Evolutionary conservation across 495 filamentous ascomycete species (phyloP).

Genomic region (Chaetomium fimeti): DNA sequence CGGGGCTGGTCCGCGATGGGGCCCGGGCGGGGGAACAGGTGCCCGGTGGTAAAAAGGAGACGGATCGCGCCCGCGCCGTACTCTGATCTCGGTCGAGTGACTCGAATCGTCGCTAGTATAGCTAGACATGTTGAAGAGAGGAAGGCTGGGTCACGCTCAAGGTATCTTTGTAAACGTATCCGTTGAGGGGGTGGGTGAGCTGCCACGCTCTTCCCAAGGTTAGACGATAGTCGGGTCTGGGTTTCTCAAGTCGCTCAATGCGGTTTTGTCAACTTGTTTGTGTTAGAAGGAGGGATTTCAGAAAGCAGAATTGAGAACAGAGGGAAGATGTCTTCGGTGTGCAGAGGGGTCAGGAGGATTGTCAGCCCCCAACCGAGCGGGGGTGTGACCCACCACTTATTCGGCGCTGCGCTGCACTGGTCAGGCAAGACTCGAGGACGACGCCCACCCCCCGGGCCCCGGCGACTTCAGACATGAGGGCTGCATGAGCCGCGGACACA

Average conservation of each 20-base stretch:
- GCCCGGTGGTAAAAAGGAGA: conserved; percentile 24
- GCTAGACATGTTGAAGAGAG: conserved; percentile 4
- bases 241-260: background rate
- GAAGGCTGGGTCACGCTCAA: background rate
- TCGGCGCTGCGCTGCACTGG: conserved; percentile 26
- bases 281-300: conserved; percentile 3
- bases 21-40: conserved; percentile 37
- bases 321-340: conserved; percentile 17
- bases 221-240: background rate
- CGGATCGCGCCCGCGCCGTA: conserved; percentile 5
- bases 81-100: conserved; percentile 5
- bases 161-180: background rate
- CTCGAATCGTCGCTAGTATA: conserved; percentile 13
- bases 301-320: conserved; percentile 15
- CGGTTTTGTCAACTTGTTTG: background rate
- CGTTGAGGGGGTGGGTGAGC: background rate
- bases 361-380: conserved; percentile 35
- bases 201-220: background rate
- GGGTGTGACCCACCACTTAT: conserved; percentile 41
- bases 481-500: conserved; percentile 24
- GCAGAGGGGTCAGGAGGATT: conserved; percentile 36
- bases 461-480: conserved; percentile 17
- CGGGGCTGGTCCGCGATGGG: conserved; percentile 33
- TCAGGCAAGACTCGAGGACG: conserved; percentile 20
- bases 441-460: background rate